A percentile compares a stretch with the other conserved stretches of the same genome.
phyloP scores from a whole-genome alignment of 805 yeast species.

The Pichia sporocuriosa region DNA sequence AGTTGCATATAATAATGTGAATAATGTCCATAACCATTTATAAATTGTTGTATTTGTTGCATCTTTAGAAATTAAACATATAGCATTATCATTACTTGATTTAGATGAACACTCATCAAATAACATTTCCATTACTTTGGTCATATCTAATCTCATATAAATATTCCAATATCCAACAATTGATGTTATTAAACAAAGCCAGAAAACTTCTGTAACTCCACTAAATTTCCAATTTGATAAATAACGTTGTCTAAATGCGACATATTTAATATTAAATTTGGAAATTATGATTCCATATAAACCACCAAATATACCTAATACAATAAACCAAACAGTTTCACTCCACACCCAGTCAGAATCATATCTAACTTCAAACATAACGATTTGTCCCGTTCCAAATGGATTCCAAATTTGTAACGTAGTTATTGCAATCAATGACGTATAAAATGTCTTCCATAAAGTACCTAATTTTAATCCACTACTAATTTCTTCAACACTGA shows the following conservation, averaged over 20 bases:
- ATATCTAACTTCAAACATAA: conserved; percentile 85
- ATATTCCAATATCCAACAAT: conserved; percentile 75
- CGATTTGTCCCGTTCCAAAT: conserved; percentile 90
- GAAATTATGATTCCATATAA: conserved; percentile 75
- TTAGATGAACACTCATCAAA: conserved; percentile 72
- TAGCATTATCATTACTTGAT: not conserved
- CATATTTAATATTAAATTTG: conserved; percentile 67
- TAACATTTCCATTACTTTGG: conserved; percentile 84
- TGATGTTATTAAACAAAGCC: conserved; percentile 64
- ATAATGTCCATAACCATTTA: conserved; percentile 28
- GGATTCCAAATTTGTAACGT: conserved; percentile 80
- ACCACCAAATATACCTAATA: conserved; percentile 89
- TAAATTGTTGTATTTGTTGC: not conserved
- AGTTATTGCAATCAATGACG: conserved; percentile 82
- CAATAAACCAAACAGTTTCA: conserved; percentile 73
- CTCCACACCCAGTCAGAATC: conserved; percentile 80
- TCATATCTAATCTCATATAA: conserved; percentile 83
- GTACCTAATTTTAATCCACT: conserved; percentile 67
- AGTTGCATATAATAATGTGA: conserved; percentile 64
- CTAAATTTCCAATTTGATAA: conserved; percentile 34
- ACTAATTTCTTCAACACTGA: conserved; percentile 87
- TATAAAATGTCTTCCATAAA: conserved; percentile 86
- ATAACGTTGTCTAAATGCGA: conserved; percentile 68
- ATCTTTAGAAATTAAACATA: conserved; percentile 12
- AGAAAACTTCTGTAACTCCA: conserved; percentile 65